Base-by-base conservation (phyloP, 148 eudicot genomes). In the Vaccinium darrowii region DNA sequence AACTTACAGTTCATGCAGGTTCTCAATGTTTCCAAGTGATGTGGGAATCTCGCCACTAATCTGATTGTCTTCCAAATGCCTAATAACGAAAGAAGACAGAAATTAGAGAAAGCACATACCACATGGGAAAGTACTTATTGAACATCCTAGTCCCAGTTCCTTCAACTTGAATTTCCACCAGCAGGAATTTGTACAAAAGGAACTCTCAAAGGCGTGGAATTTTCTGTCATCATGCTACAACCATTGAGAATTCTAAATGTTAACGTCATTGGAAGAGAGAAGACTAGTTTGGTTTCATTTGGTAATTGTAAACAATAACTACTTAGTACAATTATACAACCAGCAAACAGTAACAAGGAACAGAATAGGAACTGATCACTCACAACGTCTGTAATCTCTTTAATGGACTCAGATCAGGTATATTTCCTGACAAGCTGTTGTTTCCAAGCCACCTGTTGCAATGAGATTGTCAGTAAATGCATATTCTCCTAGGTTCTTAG, bases 1-100 rank as follows among this genome's bases (percentile, higher is more conserved):
- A 85, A 91, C 99, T 97, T 92, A 97, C 99, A 97, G 91, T 88
- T 97, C 98, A 51, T 76, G 90, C 89, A 97, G 86, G 82, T 86
- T 91, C 54, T 60, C 77, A 23, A 93, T 90, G 60, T 86, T 89
- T 90, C 93, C 98, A 57, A 97, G 92, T 49, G 96, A 95, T 82
- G 93, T 87, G 77, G 98, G 99, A 83, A 97, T 94, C 57, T 87
- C 82, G 86, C 98, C 98, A 89, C 71, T 87, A 47, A 97, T 90
- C 51, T 82, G 87, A 88, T 97, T 97, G 81, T 90, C 90, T 78
- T 92, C 92, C 93, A 97, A 85, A 89, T 90, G 92, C 86, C 99
- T 97, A 88, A 80, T 72, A 84, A 54, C 56, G 43, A 53, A 81
- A 81, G 76, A 87, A 62, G 86, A 43, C 23, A 54, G 11, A 39